Evolutionary conservation across 441 rosid genomes (phyloP), one percentile per base, ranked within the genome.

Genomic region (Adansonia gregorii): DNA sequence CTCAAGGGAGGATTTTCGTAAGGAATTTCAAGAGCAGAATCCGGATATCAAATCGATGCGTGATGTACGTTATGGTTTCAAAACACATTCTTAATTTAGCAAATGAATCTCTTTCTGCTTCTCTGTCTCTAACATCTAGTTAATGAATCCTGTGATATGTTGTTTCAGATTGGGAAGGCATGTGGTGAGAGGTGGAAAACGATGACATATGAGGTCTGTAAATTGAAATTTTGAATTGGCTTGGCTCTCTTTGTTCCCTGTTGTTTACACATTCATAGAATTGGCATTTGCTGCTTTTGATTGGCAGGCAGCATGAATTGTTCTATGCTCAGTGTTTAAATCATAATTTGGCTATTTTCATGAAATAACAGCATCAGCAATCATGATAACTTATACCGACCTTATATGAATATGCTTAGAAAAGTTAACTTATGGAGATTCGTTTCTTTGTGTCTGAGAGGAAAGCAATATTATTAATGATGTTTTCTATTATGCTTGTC

Each of bases 131-230:
- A 11, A 48, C 54, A 48, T n/a, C 11, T 68, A n/a, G 61, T 35
- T 60, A 77, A 60, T 74, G 56, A 78, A 74, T 43, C 39, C 19
- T 67, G 61, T 27, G 10, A 41, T 72, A 45, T 52, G 58, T 56
- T 19, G 76, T 75, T 81, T 66, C 80, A 94, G 98, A 84, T 96
- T 87, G 98, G 99, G 43, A 94, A 93, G 91, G 94, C 97, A 74
- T 91, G 98, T 80, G 98, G 99, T 79, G 98, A 90, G 82, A 94
- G 92, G 87, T 96, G 99, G 99, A 94, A 91, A 80, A 86, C 90
- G 6, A 93, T 96, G 97, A 87, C 89, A 3, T 91, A 88, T 46
- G 97, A 94, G 93, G 99, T 85, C 8, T 4, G 67, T 73, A 1
- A 64, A 59, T 22, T 54, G 27, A n/a, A 64, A 46, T 75, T 52